Evolutionary conservation across 2,329 filamentous ascomycete species (phyloP).

Genomic region (Xylariaceae sp.): DNA sequence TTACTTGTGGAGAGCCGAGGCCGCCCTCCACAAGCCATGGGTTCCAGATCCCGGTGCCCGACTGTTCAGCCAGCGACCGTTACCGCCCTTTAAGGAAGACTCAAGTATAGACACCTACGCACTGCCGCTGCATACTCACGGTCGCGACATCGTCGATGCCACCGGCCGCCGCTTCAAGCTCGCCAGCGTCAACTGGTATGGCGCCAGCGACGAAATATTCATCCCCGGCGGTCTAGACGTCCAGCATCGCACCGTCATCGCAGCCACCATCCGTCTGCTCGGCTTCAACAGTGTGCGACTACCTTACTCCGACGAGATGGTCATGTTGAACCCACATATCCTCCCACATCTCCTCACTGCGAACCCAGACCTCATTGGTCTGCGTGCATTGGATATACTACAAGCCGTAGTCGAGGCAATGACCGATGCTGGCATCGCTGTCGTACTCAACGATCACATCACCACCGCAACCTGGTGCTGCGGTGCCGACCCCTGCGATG

Average conservation of each 20-base stretch:
- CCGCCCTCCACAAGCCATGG: conserved; percentile 50
- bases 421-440: conserved; percentile 64
- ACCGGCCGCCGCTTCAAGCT: conserved; percentile 62
- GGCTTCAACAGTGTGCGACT: conserved; percentile 73
- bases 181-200: conserved; percentile 71
- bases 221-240: conserved; percentile 66
- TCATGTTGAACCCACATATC: conserved; percentile 60
- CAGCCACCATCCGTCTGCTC: conserved; percentile 59
- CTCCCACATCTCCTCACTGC: conserved; percentile 54
- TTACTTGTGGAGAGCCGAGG: conserved; percentile 50
- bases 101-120: conserved; percentile 51
- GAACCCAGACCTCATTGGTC: conserved; percentile 62
- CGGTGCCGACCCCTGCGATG: conserved; percentile 68
- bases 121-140: conserved; percentile 61
- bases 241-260: conserved; percentile 63
- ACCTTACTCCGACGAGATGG: conserved; percentile 71
- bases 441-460: conserved; percentile 73
- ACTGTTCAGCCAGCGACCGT: conserved; percentile 52
- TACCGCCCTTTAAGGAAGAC: conserved; percentile 47
- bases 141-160: conserved; percentile 63
- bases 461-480: conserved; percentile 71
- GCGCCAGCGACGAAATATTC: conserved; percentile 68
- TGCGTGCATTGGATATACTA: conserved; percentile 62
- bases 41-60: conserved; percentile 50
- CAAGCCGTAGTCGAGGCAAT: conserved; percentile 60